Evolutionary conservation across 345 rosid genomes (phyloP).

Genomic region (Aquilaria sinensis): DNA sequence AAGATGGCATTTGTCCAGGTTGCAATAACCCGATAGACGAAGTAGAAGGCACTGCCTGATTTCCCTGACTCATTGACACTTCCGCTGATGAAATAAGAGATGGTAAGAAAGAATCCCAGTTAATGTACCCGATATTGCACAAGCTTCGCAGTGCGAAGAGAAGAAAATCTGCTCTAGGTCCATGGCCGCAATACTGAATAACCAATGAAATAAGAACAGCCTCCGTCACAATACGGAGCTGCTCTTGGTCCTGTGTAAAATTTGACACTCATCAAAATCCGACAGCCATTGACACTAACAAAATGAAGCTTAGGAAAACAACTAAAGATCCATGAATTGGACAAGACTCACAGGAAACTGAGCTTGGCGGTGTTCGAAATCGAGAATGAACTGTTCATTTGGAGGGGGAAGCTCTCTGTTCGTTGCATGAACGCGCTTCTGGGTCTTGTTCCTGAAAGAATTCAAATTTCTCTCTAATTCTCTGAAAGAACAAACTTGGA

Average conservation of each 20-base stretch:
- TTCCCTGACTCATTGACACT: conserved; percentile 47
- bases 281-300: neutral
- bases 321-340: neutral
- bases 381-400: conserved; percentile 81
- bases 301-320: neutral
- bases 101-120: conserved; percentile 85
- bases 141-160: conserved; percentile 82
- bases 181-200: conserved; percentile 74
- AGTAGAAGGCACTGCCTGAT: conserved; percentile 47
- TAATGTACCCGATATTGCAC: conserved; percentile 64
- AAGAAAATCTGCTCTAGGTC: conserved; percentile 86
- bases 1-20: conserved; percentile 46
- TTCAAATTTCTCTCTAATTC: neutral
- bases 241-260: conserved; percentile 73
- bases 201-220: conserved; percentile 75
- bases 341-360: conserved; percentile 56
- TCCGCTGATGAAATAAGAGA: conserved; percentile 82
- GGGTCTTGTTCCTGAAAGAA: conserved; percentile 65
- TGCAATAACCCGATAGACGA: conserved; percentile 59
- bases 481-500: neutral
- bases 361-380: conserved; percentile 78
- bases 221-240: conserved; percentile 72
- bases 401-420: conserved; percentile 84
- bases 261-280: conserved; percentile 4
- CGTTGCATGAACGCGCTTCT: conserved; percentile 80